Percentiles rank a stretch among this genome's conserved stretches.
These are phyloP conservation scores for Pelargonium nanum DNA, from an alignment of 345 rosid genomes.

Conservation along the genomic window DNA sequence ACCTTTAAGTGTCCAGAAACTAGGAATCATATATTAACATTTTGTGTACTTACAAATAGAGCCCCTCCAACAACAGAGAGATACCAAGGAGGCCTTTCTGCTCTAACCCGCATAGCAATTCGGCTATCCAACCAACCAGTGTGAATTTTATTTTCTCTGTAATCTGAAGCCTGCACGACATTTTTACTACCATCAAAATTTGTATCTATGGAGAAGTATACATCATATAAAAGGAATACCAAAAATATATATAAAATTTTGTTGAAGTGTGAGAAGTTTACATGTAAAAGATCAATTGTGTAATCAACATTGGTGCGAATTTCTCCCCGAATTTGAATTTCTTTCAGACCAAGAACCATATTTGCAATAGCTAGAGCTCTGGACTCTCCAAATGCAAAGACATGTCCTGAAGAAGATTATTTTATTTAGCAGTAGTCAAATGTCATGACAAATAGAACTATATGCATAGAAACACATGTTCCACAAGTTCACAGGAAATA, in stretches of 20 bases:
- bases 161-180: slow-evolving; percentile 74
- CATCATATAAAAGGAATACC: neutral
- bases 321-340: slow-evolving; percentile 98
- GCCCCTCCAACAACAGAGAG: slow-evolving; percentile 99
- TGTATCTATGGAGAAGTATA: slow-evolving; percentile 4
- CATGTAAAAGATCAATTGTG: slow-evolving; percentile 92
- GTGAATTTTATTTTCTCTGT: slow-evolving; percentile 92
- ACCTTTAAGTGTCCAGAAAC: neutral
- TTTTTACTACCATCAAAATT: slow-evolving; percentile 14
- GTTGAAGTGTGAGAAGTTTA: slow-evolving; percentile 26
- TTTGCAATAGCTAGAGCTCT: slow-evolving; percentile 98
- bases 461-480: too few species aligned
- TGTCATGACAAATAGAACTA: neutral
- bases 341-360: slow-evolving; percentile 98
- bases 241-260: too few species aligned
- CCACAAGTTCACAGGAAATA: too few species aligned
- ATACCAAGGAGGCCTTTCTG: slow-evolving; percentile 99
- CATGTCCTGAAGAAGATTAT: slow-evolving; percentile 53
- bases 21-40: neutral
- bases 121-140: slow-evolving; percentile 99
- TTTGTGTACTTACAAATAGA: slow-evolving; percentile 57
- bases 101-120: slow-evolving; percentile 99
- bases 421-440: neutral
- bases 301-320: slow-evolving; percentile 96
- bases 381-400: slow-evolving; percentile 96